Evolutionary conservation across 2,329 filamentous ascomycete genomes (phyloP).

Genomic region (Raffaelea ambrosiae): DNA sequence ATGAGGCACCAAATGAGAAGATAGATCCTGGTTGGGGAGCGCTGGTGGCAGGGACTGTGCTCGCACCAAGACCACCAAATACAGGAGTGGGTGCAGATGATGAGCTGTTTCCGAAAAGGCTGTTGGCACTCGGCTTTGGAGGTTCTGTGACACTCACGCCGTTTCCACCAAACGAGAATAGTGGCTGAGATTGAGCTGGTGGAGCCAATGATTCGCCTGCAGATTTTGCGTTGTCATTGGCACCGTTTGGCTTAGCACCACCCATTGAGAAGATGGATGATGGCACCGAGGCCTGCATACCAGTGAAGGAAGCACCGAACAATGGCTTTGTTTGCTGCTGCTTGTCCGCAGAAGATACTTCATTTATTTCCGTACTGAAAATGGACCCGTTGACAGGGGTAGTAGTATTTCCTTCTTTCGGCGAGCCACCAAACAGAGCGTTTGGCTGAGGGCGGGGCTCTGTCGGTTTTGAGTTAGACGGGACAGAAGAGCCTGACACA

Average conservation of each 20-base stretch:
- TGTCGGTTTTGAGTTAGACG: too few species aligned
- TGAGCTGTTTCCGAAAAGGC: not conserved
- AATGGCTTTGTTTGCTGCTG: slow-evolving; percentile 17
- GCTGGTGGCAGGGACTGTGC: not conserved
- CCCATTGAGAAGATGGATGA: slow-evolving; percentile 6
- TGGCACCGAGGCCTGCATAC: not conserved
- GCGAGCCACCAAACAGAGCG: slow-evolving; percentile 30
- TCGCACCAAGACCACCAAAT: not conserved
- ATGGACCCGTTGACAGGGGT: too few species aligned
- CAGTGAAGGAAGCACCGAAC: slow-evolving; percentile 13
- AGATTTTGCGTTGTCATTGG: not conserved
- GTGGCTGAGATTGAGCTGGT: too few species aligned
- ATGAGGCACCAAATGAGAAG: slow-evolving; percentile 9
- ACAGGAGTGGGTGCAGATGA: not conserved
- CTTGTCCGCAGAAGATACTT: slow-evolving; percentile 8
- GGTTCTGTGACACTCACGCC: too few species aligned
- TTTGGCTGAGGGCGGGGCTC: slow-evolving; percentile 19
- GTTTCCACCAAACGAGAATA: too few species aligned
- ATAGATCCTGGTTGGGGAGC: not conserved
- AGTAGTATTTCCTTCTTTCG: too few species aligned
- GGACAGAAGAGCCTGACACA: too few species aligned
- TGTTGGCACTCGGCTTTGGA: slow-evolving; percentile 1
- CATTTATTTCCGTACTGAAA: too few species aligned
- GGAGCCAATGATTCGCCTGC: too few species aligned
- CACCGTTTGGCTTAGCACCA: slow-evolving; percentile 7